phyloP scores from a whole-genome alignment of 1,284 basidiomycete genomes.

The Microbotryum saponariae region DNA sequence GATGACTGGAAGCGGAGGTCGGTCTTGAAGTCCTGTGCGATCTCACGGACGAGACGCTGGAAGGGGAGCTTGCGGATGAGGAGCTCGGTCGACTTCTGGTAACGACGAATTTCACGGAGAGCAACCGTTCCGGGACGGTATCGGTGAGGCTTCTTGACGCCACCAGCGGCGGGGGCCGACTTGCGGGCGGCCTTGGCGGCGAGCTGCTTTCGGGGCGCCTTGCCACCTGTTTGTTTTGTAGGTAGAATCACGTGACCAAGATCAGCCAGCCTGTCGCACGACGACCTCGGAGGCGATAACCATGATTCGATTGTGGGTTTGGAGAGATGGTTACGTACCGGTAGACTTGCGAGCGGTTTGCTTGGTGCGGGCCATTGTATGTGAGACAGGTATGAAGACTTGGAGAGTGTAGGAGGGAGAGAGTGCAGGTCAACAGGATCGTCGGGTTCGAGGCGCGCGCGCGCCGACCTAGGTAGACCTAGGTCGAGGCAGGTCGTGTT shows the following conservation, averaged over 20 bases:
- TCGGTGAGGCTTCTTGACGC: conserved; percentile 56
- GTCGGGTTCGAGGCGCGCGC: too few species aligned
- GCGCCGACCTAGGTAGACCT: too few species aligned
- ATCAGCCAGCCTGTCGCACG: too few species aligned
- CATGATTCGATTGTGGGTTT: too few species aligned
- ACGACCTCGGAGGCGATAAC: too few species aligned
- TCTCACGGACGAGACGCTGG: conserved; percentile 37
- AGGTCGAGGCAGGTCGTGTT: too few species aligned
- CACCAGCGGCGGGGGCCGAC: conserved; percentile 48
- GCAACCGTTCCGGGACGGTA: conserved; percentile 53
- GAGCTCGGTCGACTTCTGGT: conserved; percentile 50
- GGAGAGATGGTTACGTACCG: conserved; percentile 35
- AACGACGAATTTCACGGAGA: conserved; percentile 51
- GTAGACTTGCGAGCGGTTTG: conserved; percentile 55
- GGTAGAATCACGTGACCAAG: too few species aligned
- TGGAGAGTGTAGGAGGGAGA: background rate
- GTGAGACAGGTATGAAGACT: background rate
- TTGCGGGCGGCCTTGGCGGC: conserved; percentile 49
- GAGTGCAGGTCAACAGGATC: background rate
- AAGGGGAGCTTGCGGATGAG: conserved; percentile 47
- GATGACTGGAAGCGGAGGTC: conserved; percentile 39
- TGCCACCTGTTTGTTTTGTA: conserved; percentile 45
- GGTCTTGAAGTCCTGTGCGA: conserved; percentile 40
- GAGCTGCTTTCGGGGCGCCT: conserved; percentile 51
- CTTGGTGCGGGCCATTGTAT: conserved; percentile 44